phyloP scores from a whole-genome alignment of 139 green algal species.

The Mesostigma viride region DNA sequence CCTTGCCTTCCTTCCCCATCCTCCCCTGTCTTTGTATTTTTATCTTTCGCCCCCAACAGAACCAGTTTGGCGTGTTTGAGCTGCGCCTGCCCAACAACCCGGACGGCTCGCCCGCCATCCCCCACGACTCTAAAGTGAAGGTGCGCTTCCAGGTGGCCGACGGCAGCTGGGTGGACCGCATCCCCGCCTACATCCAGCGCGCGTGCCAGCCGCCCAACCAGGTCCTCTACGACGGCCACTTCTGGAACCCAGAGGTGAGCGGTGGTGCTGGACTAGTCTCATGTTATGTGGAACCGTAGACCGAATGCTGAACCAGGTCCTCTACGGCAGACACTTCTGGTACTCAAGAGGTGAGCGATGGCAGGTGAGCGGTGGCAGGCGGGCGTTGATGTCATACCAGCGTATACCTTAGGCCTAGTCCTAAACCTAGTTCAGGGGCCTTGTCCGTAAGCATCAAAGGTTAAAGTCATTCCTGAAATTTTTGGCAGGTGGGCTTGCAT shows the following conservation, averaged over 20 bases:
- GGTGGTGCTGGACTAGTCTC: too few species aligned
- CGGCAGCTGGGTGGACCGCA: constrained; percentile 30
- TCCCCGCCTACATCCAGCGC: constrained; percentile 47
- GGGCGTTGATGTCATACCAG: too few species aligned
- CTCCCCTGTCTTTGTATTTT: neutral
- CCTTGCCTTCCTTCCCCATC: neutral
- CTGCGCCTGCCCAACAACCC: constrained; percentile 37
- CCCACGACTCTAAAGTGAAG: constrained; percentile 40
- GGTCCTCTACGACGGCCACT: constrained; percentile 44
- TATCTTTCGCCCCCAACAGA: constrained; percentile 11
- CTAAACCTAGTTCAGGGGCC: too few species aligned
- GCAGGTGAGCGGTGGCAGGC: too few species aligned
- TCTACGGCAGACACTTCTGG: constrained; percentile 45
- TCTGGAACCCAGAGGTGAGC: constrained; percentile 36
- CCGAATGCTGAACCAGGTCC: constrained; percentile 33
- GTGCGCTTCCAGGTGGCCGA: constrained; percentile 15
- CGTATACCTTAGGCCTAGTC: too few species aligned
- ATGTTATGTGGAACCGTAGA: too few species aligned
- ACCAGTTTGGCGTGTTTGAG: constrained; percentile 43
- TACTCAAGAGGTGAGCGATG: constrained; percentile 29
- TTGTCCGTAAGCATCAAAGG: too few species aligned
- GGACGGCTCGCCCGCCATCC: constrained; percentile 39
- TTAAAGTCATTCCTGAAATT: too few species aligned
- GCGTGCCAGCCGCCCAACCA: constrained; percentile 30
- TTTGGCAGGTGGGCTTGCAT: too few species aligned